Evolutionary conservation across 257 asterid genomes (phyloP).

Genomic region (Nicotiana noctiflora): DNA sequence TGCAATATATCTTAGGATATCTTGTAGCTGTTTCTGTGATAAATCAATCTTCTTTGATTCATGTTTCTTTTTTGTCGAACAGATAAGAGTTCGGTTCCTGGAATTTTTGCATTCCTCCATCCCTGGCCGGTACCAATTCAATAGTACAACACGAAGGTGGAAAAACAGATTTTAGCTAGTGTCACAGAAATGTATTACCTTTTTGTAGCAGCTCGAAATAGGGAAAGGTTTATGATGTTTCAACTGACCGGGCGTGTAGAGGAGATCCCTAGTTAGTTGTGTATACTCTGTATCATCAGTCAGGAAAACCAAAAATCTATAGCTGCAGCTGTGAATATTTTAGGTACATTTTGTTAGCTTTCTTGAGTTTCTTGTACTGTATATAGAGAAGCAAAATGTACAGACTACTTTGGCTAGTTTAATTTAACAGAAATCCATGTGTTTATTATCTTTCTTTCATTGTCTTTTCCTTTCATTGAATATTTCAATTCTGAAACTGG

Average conservation of each 20-base stretch:
- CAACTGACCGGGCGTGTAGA: neutral
- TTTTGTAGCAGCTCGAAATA: neutral
- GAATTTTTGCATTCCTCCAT: neutral
- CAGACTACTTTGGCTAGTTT: neutral
- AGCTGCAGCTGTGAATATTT: neutral
- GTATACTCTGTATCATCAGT: constrained; percentile 3
- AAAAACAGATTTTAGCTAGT: neutral
- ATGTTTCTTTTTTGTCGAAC: constrained; percentile 5
- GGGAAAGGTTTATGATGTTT: neutral
- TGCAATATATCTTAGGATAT: neutral
- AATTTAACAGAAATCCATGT: neutral
- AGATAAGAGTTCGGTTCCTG: neutral
- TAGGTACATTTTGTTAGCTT: constrained; percentile 1
- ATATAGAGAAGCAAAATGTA: neutral
- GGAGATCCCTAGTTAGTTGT: neutral
- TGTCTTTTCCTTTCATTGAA: neutral
- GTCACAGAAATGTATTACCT: neutral
- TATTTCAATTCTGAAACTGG: neutral
- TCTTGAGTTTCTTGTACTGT: neutral
- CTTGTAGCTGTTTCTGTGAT: neutral
- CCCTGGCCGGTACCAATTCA: neutral
- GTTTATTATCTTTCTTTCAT: neutral
- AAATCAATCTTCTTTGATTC: neutral
- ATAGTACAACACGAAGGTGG: neutral
- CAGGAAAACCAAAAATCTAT: neutral